These are phyloP conservation scores for Leccinum longicurvipes DNA, from an alignment of 768 basidiomycete genomes.

Conservation along the genomic window DNA sequence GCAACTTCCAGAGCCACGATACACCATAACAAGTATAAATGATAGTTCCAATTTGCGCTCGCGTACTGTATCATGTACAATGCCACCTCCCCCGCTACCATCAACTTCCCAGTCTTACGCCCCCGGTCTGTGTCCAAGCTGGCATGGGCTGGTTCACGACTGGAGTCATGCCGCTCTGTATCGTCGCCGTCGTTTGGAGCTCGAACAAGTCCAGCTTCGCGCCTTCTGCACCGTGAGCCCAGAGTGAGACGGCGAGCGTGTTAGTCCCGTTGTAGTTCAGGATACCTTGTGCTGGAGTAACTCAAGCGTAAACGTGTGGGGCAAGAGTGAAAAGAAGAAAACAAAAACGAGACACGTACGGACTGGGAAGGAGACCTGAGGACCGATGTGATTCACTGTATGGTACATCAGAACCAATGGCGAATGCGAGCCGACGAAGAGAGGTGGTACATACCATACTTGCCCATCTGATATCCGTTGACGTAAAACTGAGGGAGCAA, in stretches of 20 bases:
- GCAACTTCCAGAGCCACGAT: too few species aligned
- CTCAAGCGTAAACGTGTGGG: slow-evolving; percentile 7
- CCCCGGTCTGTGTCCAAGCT: slow-evolving; percentile 15
- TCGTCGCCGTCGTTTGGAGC: slow-evolving; percentile 35
- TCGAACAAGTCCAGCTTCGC: slow-evolving; percentile 40
- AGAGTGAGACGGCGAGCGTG: slow-evolving; percentile 47
- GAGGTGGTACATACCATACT: slow-evolving; percentile 15
- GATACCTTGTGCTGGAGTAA: slow-evolving; percentile 43
- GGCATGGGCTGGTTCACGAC: slow-evolving; percentile 30
- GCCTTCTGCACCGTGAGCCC: slow-evolving; percentile 41
- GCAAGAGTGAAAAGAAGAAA: background rate
- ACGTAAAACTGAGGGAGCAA: slow-evolving; percentile 19
- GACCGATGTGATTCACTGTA: slow-evolving; percentile 24
- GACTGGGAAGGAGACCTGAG: slow-evolving; percentile 24
- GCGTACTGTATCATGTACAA: background rate
- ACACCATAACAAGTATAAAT: background rate
- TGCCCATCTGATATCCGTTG: slow-evolving; percentile 27
- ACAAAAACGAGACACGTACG: slow-evolving; percentile 16
- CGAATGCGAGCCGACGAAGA: too few species aligned
- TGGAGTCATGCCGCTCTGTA: slow-evolving; percentile 22
- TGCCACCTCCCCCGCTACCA: background rate
- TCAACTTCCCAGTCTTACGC: slow-evolving; percentile 5
- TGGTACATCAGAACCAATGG: background rate
- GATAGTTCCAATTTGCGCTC: background rate
- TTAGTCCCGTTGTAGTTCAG: slow-evolving; percentile 46